phyloP scores from a whole-genome alignment of 1,284 basidiomycete species.

The Mixia osmundae region DNA sequence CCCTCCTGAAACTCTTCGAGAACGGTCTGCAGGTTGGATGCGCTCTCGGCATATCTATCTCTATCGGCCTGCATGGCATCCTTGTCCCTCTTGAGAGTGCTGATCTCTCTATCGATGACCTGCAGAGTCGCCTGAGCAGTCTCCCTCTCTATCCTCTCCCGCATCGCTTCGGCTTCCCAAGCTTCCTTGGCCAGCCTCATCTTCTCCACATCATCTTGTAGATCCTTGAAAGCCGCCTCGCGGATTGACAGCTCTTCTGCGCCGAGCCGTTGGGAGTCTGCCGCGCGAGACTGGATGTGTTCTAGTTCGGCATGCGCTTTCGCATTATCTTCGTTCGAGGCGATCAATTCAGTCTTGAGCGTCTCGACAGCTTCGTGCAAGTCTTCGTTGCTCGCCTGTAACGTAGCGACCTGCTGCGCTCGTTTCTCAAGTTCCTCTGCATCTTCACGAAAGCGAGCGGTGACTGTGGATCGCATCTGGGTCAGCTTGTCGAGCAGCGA shows the following conservation, averaged over 20 bases:
- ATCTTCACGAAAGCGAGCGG: conserved; percentile 85
- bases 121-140: conserved; percentile 35
- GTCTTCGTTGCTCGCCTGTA: conserved; percentile 51
- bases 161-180: conserved; percentile 52
- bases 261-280: conserved; percentile 20
- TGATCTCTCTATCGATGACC: conserved; percentile 33
- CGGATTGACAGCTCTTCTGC: conserved; percentile 42
- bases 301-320: conserved; percentile 40
- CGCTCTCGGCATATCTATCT: conserved; percentile 46
- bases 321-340: conserved; percentile 46
- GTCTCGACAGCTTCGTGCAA: conserved; percentile 43
- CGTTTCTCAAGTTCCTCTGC: conserved; percentile 88
- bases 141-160: conserved; percentile 48
- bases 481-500: conserved; percentile 69
- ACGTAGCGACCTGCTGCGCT: conserved; percentile 49
- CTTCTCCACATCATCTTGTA: conserved; percentile 57
- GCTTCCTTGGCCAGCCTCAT: conserved; percentile 64
- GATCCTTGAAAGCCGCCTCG: conserved; percentile 57
- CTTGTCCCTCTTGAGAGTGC: conserved; percentile 33
- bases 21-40: conserved; percentile 67
- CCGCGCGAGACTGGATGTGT: conserved; percentile 22
- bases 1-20: conserved; percentile 71
- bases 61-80: conserved; percentile 34
- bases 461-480: conserved; percentile 74
- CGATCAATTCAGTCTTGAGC: conserved; percentile 49